Conservation (phyloP, 1,139 yeast genomes). For the Zygosaccharomyces pseudobailii region DNA sequence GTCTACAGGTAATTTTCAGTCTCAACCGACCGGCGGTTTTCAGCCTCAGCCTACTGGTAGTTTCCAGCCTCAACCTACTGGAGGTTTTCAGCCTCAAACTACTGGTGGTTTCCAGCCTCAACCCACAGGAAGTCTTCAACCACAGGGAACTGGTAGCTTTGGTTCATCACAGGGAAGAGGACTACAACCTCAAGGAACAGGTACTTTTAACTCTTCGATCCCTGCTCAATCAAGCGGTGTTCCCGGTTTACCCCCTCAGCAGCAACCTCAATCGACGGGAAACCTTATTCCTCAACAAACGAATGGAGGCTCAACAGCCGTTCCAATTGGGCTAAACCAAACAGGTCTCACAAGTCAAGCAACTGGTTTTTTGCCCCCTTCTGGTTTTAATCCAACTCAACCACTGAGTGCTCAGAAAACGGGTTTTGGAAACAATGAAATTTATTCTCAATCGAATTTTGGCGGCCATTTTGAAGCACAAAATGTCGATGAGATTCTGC, state of each 20-base stretch:
- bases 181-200: conserved; percentile 22
- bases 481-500: conserved; percentile 53
- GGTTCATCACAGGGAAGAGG: conserved; percentile 8
- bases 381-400: conserved; percentile 31
- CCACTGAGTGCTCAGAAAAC: conserved; percentile 51
- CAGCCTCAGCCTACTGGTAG: conserved; percentile 16
- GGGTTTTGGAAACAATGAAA: conserved; percentile 39
- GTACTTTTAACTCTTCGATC: not conserved
- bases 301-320: conserved; percentile 17
- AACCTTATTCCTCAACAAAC: conserved; percentile 14
- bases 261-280: conserved; percentile 1
- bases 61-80: conserved; percentile 14
- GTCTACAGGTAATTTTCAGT: conserved; percentile 2
- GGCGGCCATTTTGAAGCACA: conserved; percentile 43
- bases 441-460: conserved; percentile 32
- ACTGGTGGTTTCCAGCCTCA: conserved; percentile 41
- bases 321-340: not conserved
- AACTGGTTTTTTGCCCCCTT: conserved; percentile 38
- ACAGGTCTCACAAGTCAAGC: conserved; percentile 36
- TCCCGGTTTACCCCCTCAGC: conserved; percentile 15
- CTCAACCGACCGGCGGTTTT: conserved; percentile 28
- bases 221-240: not conserved
- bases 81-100: conserved; percentile 39
- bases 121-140: conserved; percentile 34
- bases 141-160: conserved; percentile 11